phyloP scores from a whole-genome alignment of 2,329 filamentous ascomycete genomes.

The Ilyonectria destructans region DNA sequence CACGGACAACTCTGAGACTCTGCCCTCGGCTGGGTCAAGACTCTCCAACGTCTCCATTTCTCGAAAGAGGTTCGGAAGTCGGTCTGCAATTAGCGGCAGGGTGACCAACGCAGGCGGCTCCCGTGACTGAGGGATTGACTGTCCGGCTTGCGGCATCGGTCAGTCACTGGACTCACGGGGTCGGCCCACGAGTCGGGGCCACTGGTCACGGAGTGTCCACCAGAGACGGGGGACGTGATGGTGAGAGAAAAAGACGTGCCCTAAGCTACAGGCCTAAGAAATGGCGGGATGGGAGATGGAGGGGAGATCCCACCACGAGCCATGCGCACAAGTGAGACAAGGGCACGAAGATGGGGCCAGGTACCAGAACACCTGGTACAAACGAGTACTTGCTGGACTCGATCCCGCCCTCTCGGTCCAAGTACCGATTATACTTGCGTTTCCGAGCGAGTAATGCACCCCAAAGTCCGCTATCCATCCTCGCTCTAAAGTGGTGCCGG shows the following conservation, averaged over 20 bases:
- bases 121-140: slow-evolving; percentile 12
- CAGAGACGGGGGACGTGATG: neutral
- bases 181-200: slow-evolving; percentile 32
- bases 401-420: slow-evolving; percentile 4
- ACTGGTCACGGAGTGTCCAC: slow-evolving; percentile 25
- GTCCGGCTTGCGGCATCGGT: slow-evolving; percentile 9
- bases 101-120: neutral
- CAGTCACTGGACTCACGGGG: slow-evolving; percentile 34
- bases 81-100: slow-evolving; percentile 11
- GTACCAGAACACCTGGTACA: slow-evolving; percentile 2
- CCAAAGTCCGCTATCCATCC: slow-evolving; percentile 2
- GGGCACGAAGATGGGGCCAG: neutral
- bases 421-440: slow-evolving; percentile 4
- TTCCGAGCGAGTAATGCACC: slow-evolving; percentile 25
- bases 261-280: neutral
- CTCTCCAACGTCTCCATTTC: neutral
- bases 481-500: slow-evolving; percentile 15
- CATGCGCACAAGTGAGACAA: slow-evolving; percentile 16
- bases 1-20: neutral
- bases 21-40: slow-evolving; percentile 5
- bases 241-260: neutral
- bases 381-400: slow-evolving; percentile 2
- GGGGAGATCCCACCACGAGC: slow-evolving; percentile 13
- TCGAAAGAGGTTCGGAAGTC: neutral
- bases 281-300: slow-evolving; percentile 14